These are phyloP conservation scores for Raddia distichophylla DNA, from an alignment of 176 grass and related monocot species.

Conservation along the genomic window DNA sequence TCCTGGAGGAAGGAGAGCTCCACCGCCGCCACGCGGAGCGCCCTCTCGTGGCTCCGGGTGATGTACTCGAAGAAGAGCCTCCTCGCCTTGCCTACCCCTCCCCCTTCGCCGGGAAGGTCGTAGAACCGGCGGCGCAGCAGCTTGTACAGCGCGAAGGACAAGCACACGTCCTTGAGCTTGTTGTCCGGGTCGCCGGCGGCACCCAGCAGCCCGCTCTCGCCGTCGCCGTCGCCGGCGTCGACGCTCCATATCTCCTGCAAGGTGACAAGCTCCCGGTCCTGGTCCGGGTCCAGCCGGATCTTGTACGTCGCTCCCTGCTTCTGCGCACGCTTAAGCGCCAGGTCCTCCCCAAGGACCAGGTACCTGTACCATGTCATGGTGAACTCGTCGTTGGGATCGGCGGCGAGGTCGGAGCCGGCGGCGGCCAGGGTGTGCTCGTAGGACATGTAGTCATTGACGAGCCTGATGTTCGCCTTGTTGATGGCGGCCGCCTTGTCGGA, in stretches of 20 bases:
- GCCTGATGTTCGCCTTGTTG: not conserved
- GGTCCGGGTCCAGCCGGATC: not conserved
- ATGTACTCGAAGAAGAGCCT: not conserved
- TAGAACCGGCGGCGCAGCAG: constrained; percentile 35
- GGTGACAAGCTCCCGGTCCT: constrained; percentile 16
- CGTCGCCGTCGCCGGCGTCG: not conserved
- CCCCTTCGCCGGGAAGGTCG: not conserved
- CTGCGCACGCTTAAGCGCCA: not conserved
- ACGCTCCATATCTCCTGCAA: constrained; percentile 29
- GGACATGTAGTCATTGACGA: constrained; percentile 40
- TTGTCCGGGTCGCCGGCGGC: not conserved
- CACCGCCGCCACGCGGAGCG: not conserved
- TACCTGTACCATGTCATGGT: constrained; percentile 33
- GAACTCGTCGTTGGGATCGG: too few species aligned
- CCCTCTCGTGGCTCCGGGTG: not conserved
- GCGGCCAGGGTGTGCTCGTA: constrained; percentile 15
- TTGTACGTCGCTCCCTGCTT: not conserved
- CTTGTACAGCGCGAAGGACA: constrained; percentile 33
- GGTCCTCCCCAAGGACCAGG: constrained; percentile 37
- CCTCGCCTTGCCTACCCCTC: not conserved
- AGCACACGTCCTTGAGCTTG: constrained; percentile 27
- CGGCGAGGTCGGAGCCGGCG: too few species aligned
- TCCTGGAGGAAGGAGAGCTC: constrained; percentile 46
- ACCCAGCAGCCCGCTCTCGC: not conserved
- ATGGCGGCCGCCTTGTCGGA: not conserved